Base-by-base conservation (phyloP, 345 rosid genomes). In the Populus euphratica region DNA sequence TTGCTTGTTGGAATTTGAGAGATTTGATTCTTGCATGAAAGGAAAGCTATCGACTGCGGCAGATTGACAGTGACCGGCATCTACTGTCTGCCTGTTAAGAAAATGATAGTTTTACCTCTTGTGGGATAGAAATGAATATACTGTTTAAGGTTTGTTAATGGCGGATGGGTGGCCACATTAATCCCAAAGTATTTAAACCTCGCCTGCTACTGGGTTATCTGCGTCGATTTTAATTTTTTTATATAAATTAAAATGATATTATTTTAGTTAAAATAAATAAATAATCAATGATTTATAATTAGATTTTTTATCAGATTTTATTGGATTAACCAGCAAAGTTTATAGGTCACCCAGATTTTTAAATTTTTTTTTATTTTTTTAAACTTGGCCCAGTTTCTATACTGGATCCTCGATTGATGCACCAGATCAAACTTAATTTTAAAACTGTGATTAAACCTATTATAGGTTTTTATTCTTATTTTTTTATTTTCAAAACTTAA, bases 11-110 rank as follows among this genome's bases (percentile, higher is more conserved):
- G 75, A 25, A 66, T 35, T 23, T 72, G 81, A 64, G 38, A 44
- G 52, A 59, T 27, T 27, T 41, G 77, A 35, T 63, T 78, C 61
- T 73, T 69, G 68, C 29, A 43, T 69, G 64, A 27, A 43, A 5
- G 73, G 78, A 36, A 73, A 70, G 81, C 72, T 11, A 79, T 77
- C 85, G 31, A 70, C 75, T 70, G 27, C 69, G 72, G 67, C 86
- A 33, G 78, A 76, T 12, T 78, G 81, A 82, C 52, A 21, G 81
- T 39, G 81, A 78, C 68, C 14, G 39, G 8, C 39, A 38, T n/a
- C 23, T 23, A 12, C 66, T 50, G 47, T 43, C 47, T 43, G 47
- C 12, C 47, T 43, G 47, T 43, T 43, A 2, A 10, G 47, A 43
- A 43, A 43, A 43, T 43, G 47, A 43, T 25, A 54, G 23, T 54